Base-by-base conservation (phyloP, 371 early-diverging fungal genomes). In the Batrachochytrium dendrobatidis region DNA sequence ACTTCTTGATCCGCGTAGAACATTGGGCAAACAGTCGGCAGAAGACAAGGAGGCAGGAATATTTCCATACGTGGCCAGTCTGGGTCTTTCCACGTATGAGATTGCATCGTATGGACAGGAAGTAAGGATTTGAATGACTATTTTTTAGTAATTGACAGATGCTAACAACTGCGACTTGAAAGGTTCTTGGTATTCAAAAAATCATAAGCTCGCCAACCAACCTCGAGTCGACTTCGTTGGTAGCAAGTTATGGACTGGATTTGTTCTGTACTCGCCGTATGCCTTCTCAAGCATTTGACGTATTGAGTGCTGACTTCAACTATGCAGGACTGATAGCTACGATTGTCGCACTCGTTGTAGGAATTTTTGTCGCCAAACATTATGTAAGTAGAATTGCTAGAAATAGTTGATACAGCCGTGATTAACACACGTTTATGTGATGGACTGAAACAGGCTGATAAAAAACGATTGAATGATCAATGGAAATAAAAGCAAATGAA, bases 181-280 rank as follows among this genome's bases (percentile, higher is more conserved):
- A 74, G 51, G 82, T 94, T 8, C 69, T 75, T 2, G 87, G 88
- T 3, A 77, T 89, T 53, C 62, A 70, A 30, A 65, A 69, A 18
- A 89, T 97, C 58, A 64, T 73, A 25, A 81, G 91, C 1, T 66
- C 86, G 17, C 86, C 92, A 0, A 82, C 95, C 5, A 62, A 83
- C 34, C 72, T 95, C 34, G 97, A 97, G 75, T 92, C 93, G n/a
- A 97, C 97, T 3, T 83, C 92, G 8, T 71, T 95, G 24, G 90
- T 94, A 3, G 75, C 86, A 30, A 84, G 88, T 0, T 91, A 84
- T 63, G 96, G 96, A 3, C 75, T 91, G 32, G 96, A 96, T 63
- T 63, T 92, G 49, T 97, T 91, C 76, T 87, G 85, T 60, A 84
- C 87, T 0, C 79, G 86, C 30, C 79, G 83, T 15, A 83, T 83